A percentile compares a stretch with the other conserved stretches of the same genome.
These are phyloP conservation scores for Helianthus tuberosus DNA, from an alignment of 129 eudicot genomes.

Conservation along the genomic window DNA sequence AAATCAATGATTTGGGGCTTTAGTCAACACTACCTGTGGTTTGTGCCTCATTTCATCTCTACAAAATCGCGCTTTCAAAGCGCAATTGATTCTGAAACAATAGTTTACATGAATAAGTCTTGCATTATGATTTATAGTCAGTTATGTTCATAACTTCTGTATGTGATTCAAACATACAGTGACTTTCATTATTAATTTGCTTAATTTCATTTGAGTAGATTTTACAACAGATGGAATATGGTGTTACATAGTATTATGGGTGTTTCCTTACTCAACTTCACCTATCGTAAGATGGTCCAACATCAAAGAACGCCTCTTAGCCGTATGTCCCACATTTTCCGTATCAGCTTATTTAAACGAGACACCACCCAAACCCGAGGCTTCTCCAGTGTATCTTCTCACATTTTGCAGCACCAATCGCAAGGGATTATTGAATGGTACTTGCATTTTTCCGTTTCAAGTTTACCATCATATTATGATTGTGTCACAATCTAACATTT, in stretches of 20 bases:
- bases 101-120: neutral
- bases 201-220: constrained; percentile 41
- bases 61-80: neutral
- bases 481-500: constrained; percentile 21
- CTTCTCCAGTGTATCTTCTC: constrained; percentile 59
- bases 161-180: neutral
- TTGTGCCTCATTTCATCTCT: neutral
- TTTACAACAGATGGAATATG: constrained; percentile 88
- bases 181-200: constrained; percentile 3
- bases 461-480: neutral
- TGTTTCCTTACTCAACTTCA: constrained; percentile 57
- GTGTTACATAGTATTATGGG: constrained; percentile 89
- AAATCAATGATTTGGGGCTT: neutral
- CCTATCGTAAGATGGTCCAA: constrained; percentile 61
- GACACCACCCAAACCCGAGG: constrained; percentile 40
- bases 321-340: constrained; percentile 64
- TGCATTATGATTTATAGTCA: neutral
- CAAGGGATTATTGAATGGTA: constrained; percentile 70
- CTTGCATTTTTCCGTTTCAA: neutral
- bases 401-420: constrained; percentile 64
- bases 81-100: neutral
- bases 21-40: neutral
- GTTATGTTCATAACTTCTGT: neutral
- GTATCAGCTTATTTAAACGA: constrained; percentile 53
- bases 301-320: constrained; percentile 71